Evolutionary conservation across 1,284 basidiomycete genomes (phyloP), one percentile per base, ranked within the genome.

Genomic region (Hypsizygus ulmarius): DNA sequence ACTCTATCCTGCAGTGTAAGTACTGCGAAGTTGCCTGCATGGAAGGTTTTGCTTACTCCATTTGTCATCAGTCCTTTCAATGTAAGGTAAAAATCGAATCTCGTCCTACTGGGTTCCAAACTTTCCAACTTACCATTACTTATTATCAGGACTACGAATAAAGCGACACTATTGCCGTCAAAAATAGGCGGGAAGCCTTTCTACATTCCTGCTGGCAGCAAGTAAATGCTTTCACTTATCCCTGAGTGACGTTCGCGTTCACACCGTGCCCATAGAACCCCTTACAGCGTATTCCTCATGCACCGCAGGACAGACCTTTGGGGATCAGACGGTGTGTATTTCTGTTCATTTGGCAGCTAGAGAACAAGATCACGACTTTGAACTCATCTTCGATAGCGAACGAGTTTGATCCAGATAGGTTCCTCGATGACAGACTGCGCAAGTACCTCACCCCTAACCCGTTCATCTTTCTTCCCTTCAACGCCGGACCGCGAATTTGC

Each of bases 381-480:
- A 28, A 16, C 9, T 19, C 14, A 6, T 21, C 14, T 18, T 19
- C 36, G 40, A 16, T 35, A 79, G 75, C 77, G 0, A 59, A 71
- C 12, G 58, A 70, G 45, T 84, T 82, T 53, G 80, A 83, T 51
- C 82, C 82, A 0, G 77, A 82, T 51, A 67, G 82, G 3, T 83
- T 79, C 68, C 51, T 82, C 30, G 79, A 82, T 56, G 70, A 73
- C 10, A 66, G 79, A 18, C 50, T 77, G 10, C 67, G 73, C 40
- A 76, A 76, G 59, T 79, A 78, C 51, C 64, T 81, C 18, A 70
- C 67, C 2, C 68, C 72, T 1, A 82, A 82, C 57, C 79, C 80
- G 1, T 80, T 75, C 62, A 79, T 81, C 35, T 84, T 81, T 64
- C 59, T 76, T 3, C 80, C 80, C 3, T 82, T 82, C 69, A 81